A percentile compares a stretch with the other conserved stretches of the same genome.
phyloP scores from a whole-genome alignment of 306 rosid genomes.

The Canavalia ensiformis region DNA sequence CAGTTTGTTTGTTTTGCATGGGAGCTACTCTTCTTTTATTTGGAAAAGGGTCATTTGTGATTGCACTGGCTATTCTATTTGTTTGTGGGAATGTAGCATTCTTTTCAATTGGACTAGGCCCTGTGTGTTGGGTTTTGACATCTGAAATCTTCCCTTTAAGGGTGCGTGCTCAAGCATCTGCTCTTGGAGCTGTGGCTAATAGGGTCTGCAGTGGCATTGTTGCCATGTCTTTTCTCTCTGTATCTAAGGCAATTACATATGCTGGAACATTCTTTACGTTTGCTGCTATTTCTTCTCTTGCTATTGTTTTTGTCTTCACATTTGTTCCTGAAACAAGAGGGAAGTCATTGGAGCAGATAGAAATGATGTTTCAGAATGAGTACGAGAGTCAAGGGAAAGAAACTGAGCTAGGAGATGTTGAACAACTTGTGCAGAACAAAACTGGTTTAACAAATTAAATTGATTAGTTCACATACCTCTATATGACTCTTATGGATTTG shows the following conservation, averaged over 20 bases:
- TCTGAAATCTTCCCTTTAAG: constrained; percentile 91
- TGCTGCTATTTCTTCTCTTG: constrained; percentile 71
- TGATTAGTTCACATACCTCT: not conserved
- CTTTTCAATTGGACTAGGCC: constrained; percentile 92
- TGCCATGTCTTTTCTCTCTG: constrained; percentile 92
- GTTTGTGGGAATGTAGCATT: constrained; percentile 97
- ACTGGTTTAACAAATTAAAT: constrained; percentile 50
- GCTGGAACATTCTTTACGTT: constrained; percentile 83
- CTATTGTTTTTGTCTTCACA: constrained; percentile 70
- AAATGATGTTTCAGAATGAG: constrained; percentile 74
- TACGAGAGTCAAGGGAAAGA: constrained; percentile 59
- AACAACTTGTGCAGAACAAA: constrained; percentile 84
- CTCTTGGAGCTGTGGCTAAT: constrained; percentile 87
- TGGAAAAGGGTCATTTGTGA: constrained; percentile 61
- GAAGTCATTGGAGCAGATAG: constrained; percentile 92
- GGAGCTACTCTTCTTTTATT: constrained; percentile 63
- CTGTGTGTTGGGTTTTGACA: constrained; percentile 93
- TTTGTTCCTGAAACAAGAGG: constrained; percentile 93
- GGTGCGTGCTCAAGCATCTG: constrained; percentile 90
- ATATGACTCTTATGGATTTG: constrained; percentile 43
- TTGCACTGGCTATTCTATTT: constrained; percentile 66
- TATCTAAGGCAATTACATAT: constrained; percentile 64
- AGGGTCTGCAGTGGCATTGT: constrained; percentile 87
- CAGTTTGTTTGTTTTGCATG: constrained; percentile 75
- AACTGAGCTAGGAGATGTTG: constrained; percentile 84